Base-by-base conservation (phyloP, 1,284 basidiomycete species). In the Wallemia ichthyophaga region DNA sequence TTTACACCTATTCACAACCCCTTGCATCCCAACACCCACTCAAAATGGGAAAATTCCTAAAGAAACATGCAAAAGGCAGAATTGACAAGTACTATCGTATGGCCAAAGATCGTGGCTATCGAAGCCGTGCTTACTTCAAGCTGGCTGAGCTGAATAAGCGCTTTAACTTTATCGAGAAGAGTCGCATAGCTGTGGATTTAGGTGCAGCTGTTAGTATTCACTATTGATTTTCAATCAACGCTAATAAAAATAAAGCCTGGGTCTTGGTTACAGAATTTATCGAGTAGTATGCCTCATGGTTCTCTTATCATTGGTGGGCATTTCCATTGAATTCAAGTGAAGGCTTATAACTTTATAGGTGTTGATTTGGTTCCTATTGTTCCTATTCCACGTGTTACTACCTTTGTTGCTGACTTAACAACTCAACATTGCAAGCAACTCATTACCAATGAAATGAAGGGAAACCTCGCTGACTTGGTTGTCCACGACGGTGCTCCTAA, bases 401-500 rank as follows among this genome's bases (percentile, higher is more conserved):
- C 94, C 0, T 94, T 96, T 67, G 79, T 86, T 33, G 77, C 89
- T 61, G 94, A 99, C 68, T 98, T 99, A 67, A 98, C 94, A 24
- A 95, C 89, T 2, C 73, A 81, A 11, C 78, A 83, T 62, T 99
- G 94, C 71, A 80, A 94, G 60, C 81, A 85, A 67, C 78, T 83
- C 63, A 79, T 99, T 59, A 80, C 86, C 58, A 74, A 74, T 37
- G 87, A 95, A 70, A 73, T 98, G 63, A 96, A 98, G 71, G 91
- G 96, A 70, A 98, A 94, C 92, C 94, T 91, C 71, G 94, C 94
- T n/a, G 94, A 99, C 69, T 79, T 98, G 60, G 91, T 99, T n/a
- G 78, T 99, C 60, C 94, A 99, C 71, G 94, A 99, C 71, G 94
- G 94, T 75, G 94, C 94, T 53, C 94, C 94, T 53, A 99, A 99